phyloP scores from a whole-genome alignment of 495 filamentous ascomycete species.

The Daldinia childiae region DNA sequence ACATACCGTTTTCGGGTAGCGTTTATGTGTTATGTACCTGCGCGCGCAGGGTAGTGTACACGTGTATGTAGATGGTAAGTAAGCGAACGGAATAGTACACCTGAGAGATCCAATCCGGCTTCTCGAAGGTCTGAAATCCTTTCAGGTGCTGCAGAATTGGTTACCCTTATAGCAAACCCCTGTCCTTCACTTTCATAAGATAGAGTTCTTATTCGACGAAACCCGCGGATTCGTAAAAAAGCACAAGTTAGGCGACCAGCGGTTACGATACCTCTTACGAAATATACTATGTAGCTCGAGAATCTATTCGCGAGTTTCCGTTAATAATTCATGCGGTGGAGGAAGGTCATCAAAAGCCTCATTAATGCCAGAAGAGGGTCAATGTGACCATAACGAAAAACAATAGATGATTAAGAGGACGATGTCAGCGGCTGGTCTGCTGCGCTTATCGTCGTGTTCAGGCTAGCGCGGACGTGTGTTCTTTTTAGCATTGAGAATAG shows the following conservation, averaged over 20 bases:
- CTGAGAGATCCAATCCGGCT: slow-evolving; percentile 24
- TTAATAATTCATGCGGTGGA: not conserved
- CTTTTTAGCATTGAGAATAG: slow-evolving; percentile 12
- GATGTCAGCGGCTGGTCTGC: not conserved
- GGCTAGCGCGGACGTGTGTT: slow-evolving; percentile 21
- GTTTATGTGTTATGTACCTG: slow-evolving; percentile 4
- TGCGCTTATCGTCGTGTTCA: slow-evolving; percentile 11
- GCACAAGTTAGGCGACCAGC: not conserved
- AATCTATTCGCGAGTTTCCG: not conserved
- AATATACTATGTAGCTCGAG: not conserved
- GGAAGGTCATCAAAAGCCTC: not conserved
- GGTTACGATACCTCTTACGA: not conserved
- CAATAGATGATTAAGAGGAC: not conserved
- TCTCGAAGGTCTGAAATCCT: slow-evolving; percentile 17
- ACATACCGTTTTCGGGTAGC: not conserved
- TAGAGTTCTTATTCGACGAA: slow-evolving; percentile 37
- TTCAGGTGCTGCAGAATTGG: slow-evolving; percentile 31
- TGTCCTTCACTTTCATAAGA: slow-evolving; percentile 13
- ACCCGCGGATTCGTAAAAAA: not conserved
- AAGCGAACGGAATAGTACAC: not conserved
- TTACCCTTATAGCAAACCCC: not conserved
- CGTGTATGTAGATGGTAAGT: slow-evolving; percentile 9
- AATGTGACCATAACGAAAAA: not conserved
- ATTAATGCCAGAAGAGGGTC: not conserved
- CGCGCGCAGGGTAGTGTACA: slow-evolving; percentile 13